Base-by-base conservation (phyloP, 371 early-diverging fungal genomes). In the Apophysomyces variabilis region DNA sequence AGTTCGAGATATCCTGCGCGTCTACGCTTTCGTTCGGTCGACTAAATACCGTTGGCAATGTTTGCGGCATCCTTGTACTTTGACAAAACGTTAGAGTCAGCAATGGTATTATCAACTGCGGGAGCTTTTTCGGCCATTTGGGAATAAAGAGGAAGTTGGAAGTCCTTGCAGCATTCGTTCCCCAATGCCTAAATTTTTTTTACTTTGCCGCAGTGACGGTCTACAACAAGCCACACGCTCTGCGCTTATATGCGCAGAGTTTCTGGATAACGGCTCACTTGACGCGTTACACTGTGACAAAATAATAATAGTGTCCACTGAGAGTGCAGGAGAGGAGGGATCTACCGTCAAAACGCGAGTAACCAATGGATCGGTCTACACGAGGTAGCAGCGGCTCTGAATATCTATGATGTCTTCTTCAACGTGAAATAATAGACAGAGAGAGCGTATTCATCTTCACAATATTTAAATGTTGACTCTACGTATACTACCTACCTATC, bases 11-110 rank as follows among this genome's bases (percentile, higher is more conserved):
- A 46, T 35, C 35, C 14, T 67, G 74, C 65, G 54, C 54, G 54
- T 50, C 7, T 21, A 21, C 54, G 54, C 54, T 7, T n/a, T 26
- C 54, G 54, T 50, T 7, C 21, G 54, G 54, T 50, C 54, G 54
- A 21, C 54, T 50, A 50, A 50, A 50, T 85, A 92, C 91, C 84
- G 80, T 95, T 92, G 70, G 94, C 86, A 70, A 95, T 92, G 26
- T 87, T 88, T 60, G 95, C 93, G 32, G 95, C 95, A 45, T 90
- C 87, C 83, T 90, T 92, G 85, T 95, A 97, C 85, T 95, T 95
- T 68, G 85, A 85, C 70, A 93, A 80, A 45, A 96, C 94, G 61
- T 82, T 82, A 61, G 85, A 70, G 84, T 91, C 85, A 47, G 75
- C 74, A 61, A 85, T 77, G 66, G 77, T 77, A 61, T 67, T 67